Evolutionary conservation across 257 asterid genomes (phyloP).

Genomic region (Nicotiana otophora): DNA sequence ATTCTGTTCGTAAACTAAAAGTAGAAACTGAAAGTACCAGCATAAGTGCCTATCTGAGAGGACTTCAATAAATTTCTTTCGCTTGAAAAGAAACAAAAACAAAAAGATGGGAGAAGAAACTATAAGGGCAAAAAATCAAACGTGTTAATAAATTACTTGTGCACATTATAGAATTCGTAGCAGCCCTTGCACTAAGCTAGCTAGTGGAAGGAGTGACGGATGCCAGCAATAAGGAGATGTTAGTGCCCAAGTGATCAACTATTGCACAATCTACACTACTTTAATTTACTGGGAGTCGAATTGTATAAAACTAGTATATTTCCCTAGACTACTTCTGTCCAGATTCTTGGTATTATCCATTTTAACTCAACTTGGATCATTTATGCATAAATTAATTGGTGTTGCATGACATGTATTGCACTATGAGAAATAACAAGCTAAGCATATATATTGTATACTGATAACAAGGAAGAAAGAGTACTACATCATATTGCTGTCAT

Average conservation of each 20-base stretch:
- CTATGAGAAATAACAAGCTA: not conserved
- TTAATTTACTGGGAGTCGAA: not conserved
- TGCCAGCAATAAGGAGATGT: not conserved
- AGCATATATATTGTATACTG: not conserved
- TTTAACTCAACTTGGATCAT: not conserved
- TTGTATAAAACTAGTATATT: not conserved
- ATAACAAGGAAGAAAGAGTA: not conserved
- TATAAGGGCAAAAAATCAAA: not conserved
- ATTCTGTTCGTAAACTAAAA: not conserved
- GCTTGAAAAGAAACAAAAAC: not conserved
- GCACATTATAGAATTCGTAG: not conserved
- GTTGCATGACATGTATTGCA: slow-evolving; percentile 1
- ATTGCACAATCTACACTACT: not conserved
- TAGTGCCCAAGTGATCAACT: not conserved
- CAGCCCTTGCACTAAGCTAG: not conserved
- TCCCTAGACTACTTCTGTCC: not conserved
- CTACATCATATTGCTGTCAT: not conserved
- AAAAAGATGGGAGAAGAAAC: not conserved
- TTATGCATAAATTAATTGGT: not conserved
- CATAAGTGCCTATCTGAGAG: not conserved
- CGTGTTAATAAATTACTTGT: not conserved
- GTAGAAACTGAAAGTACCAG: not conserved
- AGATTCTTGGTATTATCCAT: not conserved
- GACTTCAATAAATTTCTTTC: not conserved
- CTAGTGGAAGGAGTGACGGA: slow-evolving; percentile 1